Conservation (phyloP, 805 yeast species). For the Metschnikowia borealis region DNA sequence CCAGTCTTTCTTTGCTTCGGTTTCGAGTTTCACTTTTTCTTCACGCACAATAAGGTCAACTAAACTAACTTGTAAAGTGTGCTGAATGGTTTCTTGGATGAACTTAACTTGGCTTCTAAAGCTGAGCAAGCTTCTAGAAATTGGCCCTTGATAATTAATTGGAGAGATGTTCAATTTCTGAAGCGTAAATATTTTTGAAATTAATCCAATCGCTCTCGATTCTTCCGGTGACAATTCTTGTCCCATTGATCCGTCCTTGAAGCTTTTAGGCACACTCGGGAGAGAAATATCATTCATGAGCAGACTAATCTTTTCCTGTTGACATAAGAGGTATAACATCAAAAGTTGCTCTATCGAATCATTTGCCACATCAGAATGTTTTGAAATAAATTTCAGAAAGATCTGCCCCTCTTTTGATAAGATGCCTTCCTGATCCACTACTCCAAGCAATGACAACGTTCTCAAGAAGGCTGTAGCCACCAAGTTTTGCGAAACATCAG, state of each 20-base stretch:
- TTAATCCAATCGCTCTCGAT: constrained; percentile 23
- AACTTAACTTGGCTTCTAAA: constrained; percentile 63
- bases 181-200: constrained; percentile 37
- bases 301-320: constrained; percentile 35
- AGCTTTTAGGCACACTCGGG: constrained; percentile 29
- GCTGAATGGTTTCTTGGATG: constrained; percentile 47
- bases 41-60: constrained; percentile 47
- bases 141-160: constrained; percentile 58
- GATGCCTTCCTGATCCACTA: constrained; percentile 35
- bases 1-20: constrained; percentile 52
- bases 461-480: constrained; percentile 29
- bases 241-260: constrained; percentile 21
- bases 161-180: constrained; percentile 35
- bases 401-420: constrained; percentile 43
- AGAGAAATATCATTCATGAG: constrained; percentile 35
- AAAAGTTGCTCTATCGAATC: constrained; percentile 40
- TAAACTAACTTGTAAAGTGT: constrained; percentile 49
- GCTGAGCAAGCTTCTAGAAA: constrained; percentile 61
- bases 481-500: neutral
- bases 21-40: constrained; percentile 45
- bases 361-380: constrained; percentile 14
- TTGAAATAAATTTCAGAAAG: constrained; percentile 32
- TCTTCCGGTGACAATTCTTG: constrained; percentile 41
- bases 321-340: constrained; percentile 43
- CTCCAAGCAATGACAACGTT: constrained; percentile 47